phyloP scores from a whole-genome alignment of 1,284 basidiomycete genomes.

The Leccinum subspadiceum region DNA sequence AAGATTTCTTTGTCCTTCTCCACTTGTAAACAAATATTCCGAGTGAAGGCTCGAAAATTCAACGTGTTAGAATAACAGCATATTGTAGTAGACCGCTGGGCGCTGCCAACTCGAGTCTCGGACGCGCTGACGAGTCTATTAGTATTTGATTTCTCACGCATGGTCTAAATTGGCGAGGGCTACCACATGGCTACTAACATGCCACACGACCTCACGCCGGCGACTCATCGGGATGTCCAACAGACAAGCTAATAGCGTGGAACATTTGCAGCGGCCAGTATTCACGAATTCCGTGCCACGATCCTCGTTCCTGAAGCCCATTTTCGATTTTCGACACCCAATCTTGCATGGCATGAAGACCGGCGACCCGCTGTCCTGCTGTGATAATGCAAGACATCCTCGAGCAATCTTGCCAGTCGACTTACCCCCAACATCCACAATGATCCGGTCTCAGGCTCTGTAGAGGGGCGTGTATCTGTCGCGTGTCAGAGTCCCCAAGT shows the following conservation, averaged over 20 bases:
- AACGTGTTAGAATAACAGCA: no score
- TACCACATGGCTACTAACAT: not conserved
- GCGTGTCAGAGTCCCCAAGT: no score
- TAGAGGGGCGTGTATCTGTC: no score
- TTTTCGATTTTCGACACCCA: not conserved
- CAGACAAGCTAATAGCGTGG: not conserved
- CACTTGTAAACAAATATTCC: not conserved
- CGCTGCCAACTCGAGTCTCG: no score
- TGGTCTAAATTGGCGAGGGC: not conserved
- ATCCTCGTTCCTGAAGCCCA: not conserved
- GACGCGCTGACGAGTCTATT: no score
- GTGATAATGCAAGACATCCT: not conserved
- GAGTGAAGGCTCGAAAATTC: not conserved
- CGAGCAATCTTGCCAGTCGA: not conserved
- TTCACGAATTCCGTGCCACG: not conserved
- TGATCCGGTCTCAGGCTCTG: no score
- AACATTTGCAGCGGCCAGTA: not conserved
- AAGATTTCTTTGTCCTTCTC: not conserved
- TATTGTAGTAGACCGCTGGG: no score
- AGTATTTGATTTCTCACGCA: no score
- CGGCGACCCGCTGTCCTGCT: slow-evolving; percentile 4
- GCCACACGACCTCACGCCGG: not conserved
- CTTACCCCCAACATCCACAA: not conserved
- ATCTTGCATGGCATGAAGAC: not conserved
- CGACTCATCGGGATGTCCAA: no score